Base-by-base conservation (phyloP, 495 filamentous ascomycete genomes). In the Endocarpon pusillum region DNA sequence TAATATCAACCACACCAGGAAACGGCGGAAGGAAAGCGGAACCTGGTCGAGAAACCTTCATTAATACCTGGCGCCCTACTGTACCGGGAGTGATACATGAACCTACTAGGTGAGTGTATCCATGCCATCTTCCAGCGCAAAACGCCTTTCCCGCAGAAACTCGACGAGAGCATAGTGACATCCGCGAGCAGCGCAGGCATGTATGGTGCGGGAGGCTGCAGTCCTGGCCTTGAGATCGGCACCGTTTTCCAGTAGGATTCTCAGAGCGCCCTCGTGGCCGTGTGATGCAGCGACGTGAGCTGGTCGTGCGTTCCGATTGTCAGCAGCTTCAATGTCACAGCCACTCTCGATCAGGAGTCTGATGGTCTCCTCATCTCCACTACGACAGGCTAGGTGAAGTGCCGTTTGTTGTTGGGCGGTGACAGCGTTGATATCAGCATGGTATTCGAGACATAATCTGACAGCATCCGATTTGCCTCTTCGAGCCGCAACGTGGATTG, bases 301-400 rank as follows among this genome's bases (percentile, higher is more conserved):
- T 0, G 51, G 14, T 3, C 44, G 43, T 41, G 44, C 42, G n/a
- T 43, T 35, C 14, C 47, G 21, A 35, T 35, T 15, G 20, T 35
- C 33, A 12, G 12, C 10, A 10, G 23, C 33, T 15, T 35, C 14
- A 6, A 17, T 12, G 18, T 35, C 14, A 11, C 14, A 20, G n/a
- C 33, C 33, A 20, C 18, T 23, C 27, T 26, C 18, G 4, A 35
- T 16, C 17, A 35, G 14, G 15, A 26, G 33, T 26, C 22, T n/a
- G 20, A 22, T 15, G 20, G 17, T 21, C 23, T 20, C 27, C 10
- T 26, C 15, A 25, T 47, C 42, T 17, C 46, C 51, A 21, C 32
- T 17, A 25, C 38, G 19, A n/a, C 49, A 39, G 15, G 51, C 51
- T 21, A 42, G 49, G 34, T 54, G 51, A 20, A 54, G 42, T 3